Evolutionary conservation across 106 monocot genomes (phyloP), one percentile per base, ranked within the genome.

Genomic region (Gastrodia elata): DNA sequence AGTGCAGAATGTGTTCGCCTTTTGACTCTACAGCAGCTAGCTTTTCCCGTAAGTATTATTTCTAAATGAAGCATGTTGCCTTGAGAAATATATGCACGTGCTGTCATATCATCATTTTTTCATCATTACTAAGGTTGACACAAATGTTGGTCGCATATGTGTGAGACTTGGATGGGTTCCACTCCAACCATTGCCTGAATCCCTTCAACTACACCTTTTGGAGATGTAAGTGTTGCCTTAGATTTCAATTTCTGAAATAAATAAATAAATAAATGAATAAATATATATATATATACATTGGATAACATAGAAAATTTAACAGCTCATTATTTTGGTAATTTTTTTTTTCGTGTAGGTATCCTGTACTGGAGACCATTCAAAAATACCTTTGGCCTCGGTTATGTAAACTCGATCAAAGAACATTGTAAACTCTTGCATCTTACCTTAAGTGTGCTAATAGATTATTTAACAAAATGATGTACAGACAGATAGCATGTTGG

Each of bases 81-180:
- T 61, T 1, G 28, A 8, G 32, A 61, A 61, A 1, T 32, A 61
- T 30, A 30, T 61, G 61, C 37, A 41, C 32, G 6, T 35, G 34
- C 67, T 68, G 14, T 7, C 27, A 25, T 11, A 9, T 28, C 30
- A 20, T 10, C 18, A n/a, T 76, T 67, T 22, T 33, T 32, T 1
- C 25, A 41, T 44, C 20, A 28, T 8, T 44, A 34, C 13, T 14
- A 68, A 98, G 97, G 97, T 98, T 64, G 97, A 98, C 73, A 98
- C 95, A 37, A 95, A 95, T 76, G 95, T 95, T 70, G 91, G 89
- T 33, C 89, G 95, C 44, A 95, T 95, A 76, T 89, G 91, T 75
- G 95, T 95, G 49, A 89, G 95, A 77, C 76, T 95, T 61, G 95
- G 95, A 82, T 95, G 95, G 95, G 95, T 95, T 30, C 95, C 95